Percentiles rank a stretch among this genome's conserved stretches.
These are phyloP conservation scores for Neoboletus subvelutipes DNA, from an alignment of 768 basidiomycete genomes.

Conservation along the genomic window DNA sequence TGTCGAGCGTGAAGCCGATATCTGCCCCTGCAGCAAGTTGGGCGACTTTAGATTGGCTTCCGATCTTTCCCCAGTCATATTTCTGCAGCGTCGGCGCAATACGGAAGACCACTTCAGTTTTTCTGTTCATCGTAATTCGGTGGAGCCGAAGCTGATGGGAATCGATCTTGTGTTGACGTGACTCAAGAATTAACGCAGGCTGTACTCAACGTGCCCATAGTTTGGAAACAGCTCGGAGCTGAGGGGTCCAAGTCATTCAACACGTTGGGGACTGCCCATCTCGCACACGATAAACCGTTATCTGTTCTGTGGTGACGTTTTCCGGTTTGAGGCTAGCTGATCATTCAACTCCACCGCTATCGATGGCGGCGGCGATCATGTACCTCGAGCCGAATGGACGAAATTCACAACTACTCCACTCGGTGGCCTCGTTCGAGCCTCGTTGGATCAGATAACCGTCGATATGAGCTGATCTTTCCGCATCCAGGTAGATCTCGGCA, in stretches of 20 bases:
- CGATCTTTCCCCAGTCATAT: constrained; percentile 95
- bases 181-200: not conserved
- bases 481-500: constrained; percentile 9
- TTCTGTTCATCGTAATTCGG: constrained; percentile 22
- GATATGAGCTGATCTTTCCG: constrained; percentile 10
- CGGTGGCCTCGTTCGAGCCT: constrained; percentile 1
- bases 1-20: constrained; percentile 66
- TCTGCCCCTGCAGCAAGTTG: constrained; percentile 66
- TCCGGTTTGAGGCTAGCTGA: not conserved
- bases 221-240: not conserved
- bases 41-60: constrained; percentile 81
- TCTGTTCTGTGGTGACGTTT: not conserved
- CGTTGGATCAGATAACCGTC: constrained; percentile 29
- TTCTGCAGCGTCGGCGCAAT: constrained; percentile 81
- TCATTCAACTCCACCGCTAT: not conserved
- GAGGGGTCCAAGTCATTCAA: not conserved
- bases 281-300: not conserved
- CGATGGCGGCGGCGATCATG: not conserved
- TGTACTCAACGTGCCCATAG: not conserved
- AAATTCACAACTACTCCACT: not conserved
- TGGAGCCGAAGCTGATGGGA: not conserved
- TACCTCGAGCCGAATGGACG: not conserved
- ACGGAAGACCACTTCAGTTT: constrained; percentile 59
- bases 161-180: not conserved
- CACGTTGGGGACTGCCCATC: not conserved